Conservation (phyloP, 345 rosid genomes). For the Brassica carinata region DNA sequence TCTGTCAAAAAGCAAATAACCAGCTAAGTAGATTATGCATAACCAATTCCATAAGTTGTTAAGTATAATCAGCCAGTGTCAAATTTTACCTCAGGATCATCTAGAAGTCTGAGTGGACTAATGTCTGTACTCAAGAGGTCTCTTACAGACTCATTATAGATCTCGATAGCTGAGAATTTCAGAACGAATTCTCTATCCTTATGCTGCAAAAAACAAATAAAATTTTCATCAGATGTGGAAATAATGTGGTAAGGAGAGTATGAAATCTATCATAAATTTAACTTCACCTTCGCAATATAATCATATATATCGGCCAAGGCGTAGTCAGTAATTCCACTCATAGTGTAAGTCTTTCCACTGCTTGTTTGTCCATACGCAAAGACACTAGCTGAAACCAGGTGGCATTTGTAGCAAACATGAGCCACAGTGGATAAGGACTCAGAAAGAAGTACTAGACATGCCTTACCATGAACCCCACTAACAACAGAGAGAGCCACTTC, state of each 20-base stretch:
- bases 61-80: slow-evolving; percentile 23
- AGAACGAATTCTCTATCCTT: slow-evolving; percentile 75
- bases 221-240: not conserved
- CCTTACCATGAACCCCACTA: slow-evolving; percentile 69
- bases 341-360: slow-evolving; percentile 93
- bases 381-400: slow-evolving; percentile 71
- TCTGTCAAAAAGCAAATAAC: slow-evolving; percentile 48
- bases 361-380: slow-evolving; percentile 99
- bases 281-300: slow-evolving; percentile 64
- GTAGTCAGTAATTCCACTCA: slow-evolving; percentile 82
- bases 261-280: not conserved
- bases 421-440: slow-evolving; percentile 31
- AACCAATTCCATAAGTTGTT: slow-evolving; percentile 25
- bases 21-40: slow-evolving; percentile 15
- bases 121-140: slow-evolving; percentile 77
- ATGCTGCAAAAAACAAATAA: slow-evolving; percentile 52
- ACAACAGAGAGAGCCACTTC: slow-evolving; percentile 87
- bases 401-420: slow-evolving; percentile 9
- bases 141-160: slow-evolving; percentile 92
- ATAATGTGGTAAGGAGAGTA: not conserved
- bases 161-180: slow-evolving; percentile 93
- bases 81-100: slow-evolving; percentile 84
- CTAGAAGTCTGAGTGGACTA: slow-evolving; percentile 83
- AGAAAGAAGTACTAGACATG: slow-evolving; percentile 39
- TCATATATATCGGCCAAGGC: slow-evolving; percentile 80